Evolutionary conservation across 2,329 filamentous ascomycete species (phyloP).

Genomic region (Scorias spongiosa): DNA sequence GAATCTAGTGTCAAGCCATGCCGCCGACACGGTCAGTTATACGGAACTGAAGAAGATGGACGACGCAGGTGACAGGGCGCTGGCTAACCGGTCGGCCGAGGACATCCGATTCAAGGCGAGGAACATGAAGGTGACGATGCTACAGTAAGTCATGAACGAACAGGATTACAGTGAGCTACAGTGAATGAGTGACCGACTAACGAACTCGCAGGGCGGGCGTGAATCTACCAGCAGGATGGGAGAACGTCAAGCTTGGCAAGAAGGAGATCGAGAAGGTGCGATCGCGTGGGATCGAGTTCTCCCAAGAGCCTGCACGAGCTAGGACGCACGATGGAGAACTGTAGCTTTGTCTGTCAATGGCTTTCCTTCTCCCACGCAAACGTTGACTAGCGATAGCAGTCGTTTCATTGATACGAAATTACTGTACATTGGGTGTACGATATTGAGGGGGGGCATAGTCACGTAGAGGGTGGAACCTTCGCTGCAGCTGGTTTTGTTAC

Average conservation of each 20-base stretch:
- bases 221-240: constrained; percentile 29
- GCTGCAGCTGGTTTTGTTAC: too few relatives aligned
- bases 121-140: constrained; percentile 33
- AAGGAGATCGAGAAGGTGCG: constrained; percentile 23
- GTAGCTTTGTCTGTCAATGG: background rate
- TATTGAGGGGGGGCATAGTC: too few relatives aligned
- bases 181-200: constrained; percentile 1
- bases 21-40: constrained; percentile 28
- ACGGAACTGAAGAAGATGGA: constrained; percentile 27
- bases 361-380: too few relatives aligned
- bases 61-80: constrained; percentile 12
- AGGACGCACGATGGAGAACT: background rate
- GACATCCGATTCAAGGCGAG: constrained; percentile 32
- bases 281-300: constrained; percentile 13
- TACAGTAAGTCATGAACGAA: constrained; percentile 24
- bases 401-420: too few relatives aligned
- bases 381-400: too few relatives aligned
- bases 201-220: constrained; percentile 14
- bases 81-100: constrained; percentile 32
- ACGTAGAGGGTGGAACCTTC: too few relatives aligned
- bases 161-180: background rate
- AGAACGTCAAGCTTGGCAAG: constrained; percentile 26
- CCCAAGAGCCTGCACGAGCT: constrained; percentile 6
- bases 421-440: too few relatives aligned
- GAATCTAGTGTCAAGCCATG: constrained; percentile 31